Percentiles rank a stretch among this genome's conserved stretches.
Conservation (phyloP, 2,329 filamentous ascomycete species). For the Alternaria sp. region DNA sequence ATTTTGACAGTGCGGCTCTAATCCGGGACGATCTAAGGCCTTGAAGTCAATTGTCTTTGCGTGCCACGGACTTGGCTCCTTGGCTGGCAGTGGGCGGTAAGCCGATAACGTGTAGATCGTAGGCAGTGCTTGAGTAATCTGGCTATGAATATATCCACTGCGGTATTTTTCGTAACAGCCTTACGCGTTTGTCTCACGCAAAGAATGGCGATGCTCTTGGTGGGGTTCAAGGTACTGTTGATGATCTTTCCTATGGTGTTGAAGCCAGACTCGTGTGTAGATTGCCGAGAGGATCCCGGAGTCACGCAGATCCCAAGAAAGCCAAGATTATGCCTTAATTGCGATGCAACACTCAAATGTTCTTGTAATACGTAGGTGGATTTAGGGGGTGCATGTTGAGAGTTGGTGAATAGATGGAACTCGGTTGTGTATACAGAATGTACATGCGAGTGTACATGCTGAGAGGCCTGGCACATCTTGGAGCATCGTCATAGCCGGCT, state of each 20-base stretch:
- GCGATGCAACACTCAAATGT: slow-evolving; percentile 16
- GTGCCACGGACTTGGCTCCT: slow-evolving; percentile 28
- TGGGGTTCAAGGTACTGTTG: background rate
- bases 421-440: background rate
- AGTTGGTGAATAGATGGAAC: background rate
- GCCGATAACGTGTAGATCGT: slow-evolving; percentile 13
- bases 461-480: background rate
- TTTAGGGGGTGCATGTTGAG: background rate
- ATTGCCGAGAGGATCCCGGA: slow-evolving; percentile 11
- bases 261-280: background rate
- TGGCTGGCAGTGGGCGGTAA: slow-evolving; percentile 20
- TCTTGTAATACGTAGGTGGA: slow-evolving; percentile 11
- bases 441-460: background rate
- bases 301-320: slow-evolving; percentile 6
- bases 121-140: background rate
- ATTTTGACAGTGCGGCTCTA: slow-evolving; percentile 6
- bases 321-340: slow-evolving; percentile 20
- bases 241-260: background rate
- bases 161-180: background rate
- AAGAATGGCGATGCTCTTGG: background rate
- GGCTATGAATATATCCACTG: background rate
- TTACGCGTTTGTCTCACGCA: slow-evolving; percentile 7
- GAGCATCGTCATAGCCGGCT: background rate
- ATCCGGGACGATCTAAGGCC: slow-evolving; percentile 7
- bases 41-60: slow-evolving; percentile 16